Base-by-base conservation (phyloP, 805 yeast genomes). In the Wickerhamiella qilinensis region DNA sequence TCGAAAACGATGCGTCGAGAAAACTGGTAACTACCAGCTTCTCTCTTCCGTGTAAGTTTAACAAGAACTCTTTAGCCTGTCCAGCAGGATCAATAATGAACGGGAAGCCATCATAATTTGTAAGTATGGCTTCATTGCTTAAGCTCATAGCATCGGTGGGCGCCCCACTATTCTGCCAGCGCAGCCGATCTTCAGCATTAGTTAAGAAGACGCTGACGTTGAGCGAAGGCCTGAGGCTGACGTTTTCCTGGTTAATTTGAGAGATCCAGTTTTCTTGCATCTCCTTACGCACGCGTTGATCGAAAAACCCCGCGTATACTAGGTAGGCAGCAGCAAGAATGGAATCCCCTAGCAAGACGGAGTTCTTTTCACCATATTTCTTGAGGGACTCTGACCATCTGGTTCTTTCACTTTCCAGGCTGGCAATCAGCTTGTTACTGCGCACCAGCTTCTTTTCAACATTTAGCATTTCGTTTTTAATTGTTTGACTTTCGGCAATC, bases 401-500 rank as follows among this genome's bases (percentile, higher is more conserved):
- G 3, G 61, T 55, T 45, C 79, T 68, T 53, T 86, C 97, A 1
- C 56, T 55, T 0, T 77, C 67, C 43, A 86, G 62, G 46, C 72
- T 74, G 4, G 71, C 75, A 22, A 86, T 59, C 30, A 88, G 61
- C 11, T 61, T 52, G 41, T 69, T 56, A 41, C 94, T 78, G 31
- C 93, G 63, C 1, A 53, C 56, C 1, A 83, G 78, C 42, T 73
- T 80, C 2, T 36, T 38, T 42, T 73, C 72, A 7, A 84, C 88
- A 1, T 51, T 47, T 2, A 54, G 54, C 77, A 86, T 78, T 50
- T 83, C 88, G 1, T 62, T 48, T 53, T 81, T 86, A 32, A 85
- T 73, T 24, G 63, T 59, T 52, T 88, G 95, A 1, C 82, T 68
- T 28, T 82, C 86, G 42, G 94, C 63, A 24, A 88, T 83, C n/a